A percentile compares a stretch with the other conserved stretches of the same genome.
Evolutionary conservation across 108 stramenopile species (phyloP).

Genomic region (Nitzschia sp.): DNA sequence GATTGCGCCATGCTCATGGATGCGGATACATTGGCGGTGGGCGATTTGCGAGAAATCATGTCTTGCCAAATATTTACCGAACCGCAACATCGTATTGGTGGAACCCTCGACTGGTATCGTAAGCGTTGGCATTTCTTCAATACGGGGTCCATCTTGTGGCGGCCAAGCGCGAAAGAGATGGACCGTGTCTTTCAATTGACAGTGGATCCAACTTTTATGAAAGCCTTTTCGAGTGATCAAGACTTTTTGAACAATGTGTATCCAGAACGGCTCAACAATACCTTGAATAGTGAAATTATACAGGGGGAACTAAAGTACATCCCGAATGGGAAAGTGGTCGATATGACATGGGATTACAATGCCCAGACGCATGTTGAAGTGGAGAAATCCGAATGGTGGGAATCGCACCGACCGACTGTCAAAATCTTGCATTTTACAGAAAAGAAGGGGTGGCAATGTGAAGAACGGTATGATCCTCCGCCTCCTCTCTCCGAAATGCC

Average conservation of each 20-base stretch:
- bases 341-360: slow-evolving; percentile 38
- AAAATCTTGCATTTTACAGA: slow-evolving; percentile 38
- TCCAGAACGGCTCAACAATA: slow-evolving; percentile 33
- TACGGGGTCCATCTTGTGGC: slow-evolving; percentile 36
- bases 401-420: slow-evolving; percentile 12
- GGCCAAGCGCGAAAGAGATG: slow-evolving; percentile 24
- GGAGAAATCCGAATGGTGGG: slow-evolving; percentile 17
- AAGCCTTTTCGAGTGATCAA: slow-evolving; percentile 32
- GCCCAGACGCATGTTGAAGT: slow-evolving; percentile 45
- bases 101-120: slow-evolving; percentile 25
- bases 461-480: slow-evolving; percentile 11
- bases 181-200: slow-evolving; percentile 32
- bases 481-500: slow-evolving; percentile 14
- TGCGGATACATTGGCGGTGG: slow-evolving; percentile 34
- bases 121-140: slow-evolving; percentile 29
- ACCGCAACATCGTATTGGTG: slow-evolving; percentile 27
- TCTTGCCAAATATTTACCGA: slow-evolving; percentile 25
- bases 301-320: slow-evolving; percentile 2
- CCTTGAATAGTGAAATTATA: slow-evolving; percentile 19
- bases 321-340: slow-evolving; percentile 13
- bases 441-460: slow-evolving; percentile 44
- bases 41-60: slow-evolving; percentile 32
- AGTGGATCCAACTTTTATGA: slow-evolving; percentile 27
- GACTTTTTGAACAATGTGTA: slow-evolving; percentile 39
- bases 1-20: slow-evolving; percentile 40